phyloP scores from a whole-genome alignment of 208 protist genomes.

The Acanthamoeba sp. region DNA sequence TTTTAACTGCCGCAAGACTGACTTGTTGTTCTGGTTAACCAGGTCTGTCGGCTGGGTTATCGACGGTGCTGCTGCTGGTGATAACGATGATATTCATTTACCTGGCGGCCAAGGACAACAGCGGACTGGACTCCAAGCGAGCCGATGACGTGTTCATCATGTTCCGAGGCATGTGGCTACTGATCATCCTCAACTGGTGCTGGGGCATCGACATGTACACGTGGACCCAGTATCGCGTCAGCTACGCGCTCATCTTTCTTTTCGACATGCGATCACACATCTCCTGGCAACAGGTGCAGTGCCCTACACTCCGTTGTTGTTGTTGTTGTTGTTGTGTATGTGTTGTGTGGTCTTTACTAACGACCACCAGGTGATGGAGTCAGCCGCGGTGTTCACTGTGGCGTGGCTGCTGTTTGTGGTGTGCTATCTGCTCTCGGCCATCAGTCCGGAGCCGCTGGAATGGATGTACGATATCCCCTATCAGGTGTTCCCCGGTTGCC shows the following conservation, averaged over 20 bases:
- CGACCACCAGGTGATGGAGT: slow-evolving; percentile 48
- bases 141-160: slow-evolving; percentile 13
- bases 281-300: slow-evolving; percentile 34
- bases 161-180: slow-evolving; percentile 67
- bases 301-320: too few species aligned
- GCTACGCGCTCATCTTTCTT: slow-evolving; percentile 85
- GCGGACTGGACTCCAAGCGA: neutral
- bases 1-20: too few species aligned
- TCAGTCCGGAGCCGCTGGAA: neutral
- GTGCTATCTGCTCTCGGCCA: slow-evolving; percentile 56
- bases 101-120: neutral
- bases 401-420: slow-evolving; percentile 34
- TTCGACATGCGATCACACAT: slow-evolving; percentile 53
- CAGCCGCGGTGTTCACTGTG: slow-evolving; percentile 50
- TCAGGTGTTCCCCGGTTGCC: slow-evolving; percentile 11
- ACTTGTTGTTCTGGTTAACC: neutral
- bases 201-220: slow-evolving; percentile 80
- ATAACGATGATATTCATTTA: neutral
- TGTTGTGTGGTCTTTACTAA: slow-evolving; percentile 23
- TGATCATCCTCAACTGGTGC: slow-evolving; percentile 70
- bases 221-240: slow-evolving; percentile 83
- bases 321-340: too few species aligned
- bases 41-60: neutral
- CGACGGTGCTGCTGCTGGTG: neutral
- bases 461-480: neutral